Evolutionary conservation across 1,284 basidiomycete genomes (phyloP).

Genomic region (Boletellus dicymbophilus): DNA sequence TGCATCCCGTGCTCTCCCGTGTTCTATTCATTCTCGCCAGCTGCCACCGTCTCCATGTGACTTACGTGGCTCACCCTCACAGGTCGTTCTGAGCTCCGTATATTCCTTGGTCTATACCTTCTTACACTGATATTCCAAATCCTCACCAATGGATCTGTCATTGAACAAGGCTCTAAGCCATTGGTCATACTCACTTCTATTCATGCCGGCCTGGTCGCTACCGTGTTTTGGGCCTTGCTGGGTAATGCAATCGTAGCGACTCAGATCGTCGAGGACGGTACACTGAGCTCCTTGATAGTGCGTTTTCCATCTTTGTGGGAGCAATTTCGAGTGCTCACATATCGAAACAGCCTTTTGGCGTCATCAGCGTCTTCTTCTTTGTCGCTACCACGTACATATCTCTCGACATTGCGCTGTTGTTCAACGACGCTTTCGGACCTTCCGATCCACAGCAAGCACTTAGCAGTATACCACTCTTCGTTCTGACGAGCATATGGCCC

Average conservation of each 20-base stretch:
- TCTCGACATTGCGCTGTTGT: constrained; percentile 70
- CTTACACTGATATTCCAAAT: constrained; percentile 77
- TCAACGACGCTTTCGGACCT: constrained; percentile 63
- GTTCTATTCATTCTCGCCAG: background rate
- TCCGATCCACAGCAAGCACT: constrained; percentile 57
- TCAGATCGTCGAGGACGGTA: constrained; percentile 84
- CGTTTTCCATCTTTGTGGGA: constrained; percentile 28
- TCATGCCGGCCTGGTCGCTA: constrained; percentile 68
- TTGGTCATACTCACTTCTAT: constrained; percentile 75
- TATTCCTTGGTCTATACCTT: constrained; percentile 67
- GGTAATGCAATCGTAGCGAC: constrained; percentile 81
- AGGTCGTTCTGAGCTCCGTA: constrained; percentile 72
- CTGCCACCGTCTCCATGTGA: background rate
- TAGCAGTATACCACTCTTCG: constrained; percentile 70
- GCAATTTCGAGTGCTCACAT: constrained; percentile 4
- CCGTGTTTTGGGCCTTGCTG: constrained; percentile 77
- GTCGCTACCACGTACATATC: constrained; percentile 75
- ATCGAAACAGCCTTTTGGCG: constrained; percentile 55
- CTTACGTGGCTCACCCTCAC: constrained; percentile 13
- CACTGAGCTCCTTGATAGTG: constrained; percentile 67
- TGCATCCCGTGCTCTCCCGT: background rate
- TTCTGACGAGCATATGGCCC: constrained; percentile 86
- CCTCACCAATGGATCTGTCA: constrained; percentile 73
- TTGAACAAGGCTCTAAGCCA: constrained; percentile 71
- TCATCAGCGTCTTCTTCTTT: constrained; percentile 65